These are phyloP conservation scores for Pisolithus orientalis DNA, from an alignment of 768 basidiomycete genomes.

Conservation along the genomic window DNA sequence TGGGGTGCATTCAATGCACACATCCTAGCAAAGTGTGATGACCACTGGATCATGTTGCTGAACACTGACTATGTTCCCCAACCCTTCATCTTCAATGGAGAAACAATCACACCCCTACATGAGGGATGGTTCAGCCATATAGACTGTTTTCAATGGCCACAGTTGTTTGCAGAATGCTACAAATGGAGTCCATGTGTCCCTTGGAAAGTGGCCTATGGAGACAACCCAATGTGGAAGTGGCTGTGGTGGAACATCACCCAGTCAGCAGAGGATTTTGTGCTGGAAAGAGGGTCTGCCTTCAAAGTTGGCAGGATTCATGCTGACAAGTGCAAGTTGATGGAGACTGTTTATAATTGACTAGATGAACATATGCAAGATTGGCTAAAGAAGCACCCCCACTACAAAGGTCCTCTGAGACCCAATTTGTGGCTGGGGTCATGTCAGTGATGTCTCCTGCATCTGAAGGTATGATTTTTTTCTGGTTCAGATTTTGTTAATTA, in stretches of 20 bases:
- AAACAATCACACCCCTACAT: background rate
- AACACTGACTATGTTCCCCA: background rate
- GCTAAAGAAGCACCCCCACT: background rate
- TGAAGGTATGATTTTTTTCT: background rate
- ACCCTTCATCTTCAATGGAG: background rate
- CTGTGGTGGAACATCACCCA: background rate
- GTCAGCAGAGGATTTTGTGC: background rate
- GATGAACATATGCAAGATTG: background rate
- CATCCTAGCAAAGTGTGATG: too few relatives aligned
- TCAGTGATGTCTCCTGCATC: background rate
- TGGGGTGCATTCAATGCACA: too few relatives aligned
- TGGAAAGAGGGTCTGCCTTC: background rate
- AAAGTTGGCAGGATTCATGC: background rate
- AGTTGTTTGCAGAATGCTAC: background rate
- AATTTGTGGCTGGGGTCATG: background rate
- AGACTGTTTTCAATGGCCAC: constrained; percentile 3
- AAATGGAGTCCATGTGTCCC: background rate
- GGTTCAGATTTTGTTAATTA: too few relatives aligned
- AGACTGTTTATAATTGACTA: background rate
- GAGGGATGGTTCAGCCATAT: background rate
- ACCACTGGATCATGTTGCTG: background rate
- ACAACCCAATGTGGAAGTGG: background rate
- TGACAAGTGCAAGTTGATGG: background rate
- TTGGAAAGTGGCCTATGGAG: background rate
- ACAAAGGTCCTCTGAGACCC: background rate